phyloP scores from a whole-genome alignment of 805 yeast genomes.

The Candida ascalaphidarum region DNA sequence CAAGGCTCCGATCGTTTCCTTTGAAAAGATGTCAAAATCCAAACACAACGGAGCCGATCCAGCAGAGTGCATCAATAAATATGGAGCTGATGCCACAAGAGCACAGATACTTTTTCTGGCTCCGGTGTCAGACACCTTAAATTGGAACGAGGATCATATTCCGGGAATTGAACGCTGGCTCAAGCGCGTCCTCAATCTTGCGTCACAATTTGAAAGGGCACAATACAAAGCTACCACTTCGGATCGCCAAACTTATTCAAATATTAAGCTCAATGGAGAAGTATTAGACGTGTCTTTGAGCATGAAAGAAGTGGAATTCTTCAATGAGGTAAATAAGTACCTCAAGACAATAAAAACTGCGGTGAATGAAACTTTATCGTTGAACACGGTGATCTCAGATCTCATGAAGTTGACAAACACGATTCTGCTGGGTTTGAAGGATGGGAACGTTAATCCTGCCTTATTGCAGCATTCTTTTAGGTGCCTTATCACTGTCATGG shows the following conservation, averaged over 20 bases:
- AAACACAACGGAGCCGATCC: slow-evolving; percentile 95
- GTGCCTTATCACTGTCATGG: slow-evolving; percentile 50
- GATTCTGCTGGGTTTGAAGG: slow-evolving; percentile 30
- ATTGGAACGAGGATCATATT: slow-evolving; percentile 88
- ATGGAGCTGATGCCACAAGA: slow-evolving; percentile 92
- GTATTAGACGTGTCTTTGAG: slow-evolving; percentile 14
- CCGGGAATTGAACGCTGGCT: slow-evolving; percentile 88
- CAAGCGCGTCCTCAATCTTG: slow-evolving; percentile 39
- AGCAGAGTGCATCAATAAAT: slow-evolving; percentile 54
- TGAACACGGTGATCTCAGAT: slow-evolving; percentile 85
- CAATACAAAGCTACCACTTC: not conserved
- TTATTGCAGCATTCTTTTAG: slow-evolving; percentile 42
- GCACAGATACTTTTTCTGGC: slow-evolving; percentile 93
- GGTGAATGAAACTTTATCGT: slow-evolving; percentile 46
- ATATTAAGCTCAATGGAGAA: slow-evolving; percentile 1
- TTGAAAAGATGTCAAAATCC: slow-evolving; percentile 95
- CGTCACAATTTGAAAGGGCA: slow-evolving; percentile 7
- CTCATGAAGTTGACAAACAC: slow-evolving; percentile 73
- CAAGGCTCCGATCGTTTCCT: slow-evolving; percentile 44
- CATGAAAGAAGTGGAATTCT: slow-evolving; percentile 44
- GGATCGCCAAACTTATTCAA: slow-evolving; percentile 1
- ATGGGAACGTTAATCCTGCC: slow-evolving; percentile 24
- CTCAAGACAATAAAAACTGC: slow-evolving; percentile 49
- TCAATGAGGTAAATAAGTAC: slow-evolving; percentile 46
- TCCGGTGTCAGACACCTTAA: slow-evolving; percentile 70